Base-by-base conservation (phyloP, 768 basidiomycete species). In the Lyophyllum decastes region DNA sequence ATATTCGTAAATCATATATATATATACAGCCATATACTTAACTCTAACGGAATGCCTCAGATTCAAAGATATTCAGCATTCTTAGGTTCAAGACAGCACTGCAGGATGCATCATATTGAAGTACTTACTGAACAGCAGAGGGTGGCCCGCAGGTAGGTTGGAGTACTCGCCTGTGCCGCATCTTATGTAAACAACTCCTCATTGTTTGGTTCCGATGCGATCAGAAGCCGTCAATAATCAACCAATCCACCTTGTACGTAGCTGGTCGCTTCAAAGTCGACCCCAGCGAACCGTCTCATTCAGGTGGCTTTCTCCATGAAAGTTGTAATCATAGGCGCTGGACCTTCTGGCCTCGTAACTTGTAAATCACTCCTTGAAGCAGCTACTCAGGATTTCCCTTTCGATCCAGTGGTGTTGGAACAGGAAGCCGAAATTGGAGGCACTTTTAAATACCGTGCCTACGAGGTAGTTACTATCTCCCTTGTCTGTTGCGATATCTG, bases 391-490 rank as follows among this genome's bases (percentile, higher is more conserved):
- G 71, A 74, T 17, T 78, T 73, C 63, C 76, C 77, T 0, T 78
- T 82, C 57, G 77, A 82, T n/a, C 80, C 81, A 8, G 58, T 82
- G 48, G 67, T 82, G 2, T 63, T 82, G 9, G 80, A 82, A 62
- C 76, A 78, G 45, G 81, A 83, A 63, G 70, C 69, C 24, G 73
- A 76, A 48, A 74, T 83, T 51, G 83, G 83, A 2, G 83, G 83
- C 9, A 83, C 83, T 0, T 83, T 84, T 64, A 70, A 72, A 51
- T 82, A 79, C 58, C 70, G 81, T 5, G 73, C 77, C 7, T 82
- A 82, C 59, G 74, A 81, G 68, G 78, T 76, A 52, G 24, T 57
- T 58, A 21, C 14, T 25, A 30, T 41, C 24, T 34, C 27, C 35
- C 25, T 22, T 51, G 21, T 45, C 10, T 19, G 19, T 12, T 35